Evolutionary conservation across 129 eudicot genomes (phyloP).

Genomic region (Glebionis coronaria): DNA sequence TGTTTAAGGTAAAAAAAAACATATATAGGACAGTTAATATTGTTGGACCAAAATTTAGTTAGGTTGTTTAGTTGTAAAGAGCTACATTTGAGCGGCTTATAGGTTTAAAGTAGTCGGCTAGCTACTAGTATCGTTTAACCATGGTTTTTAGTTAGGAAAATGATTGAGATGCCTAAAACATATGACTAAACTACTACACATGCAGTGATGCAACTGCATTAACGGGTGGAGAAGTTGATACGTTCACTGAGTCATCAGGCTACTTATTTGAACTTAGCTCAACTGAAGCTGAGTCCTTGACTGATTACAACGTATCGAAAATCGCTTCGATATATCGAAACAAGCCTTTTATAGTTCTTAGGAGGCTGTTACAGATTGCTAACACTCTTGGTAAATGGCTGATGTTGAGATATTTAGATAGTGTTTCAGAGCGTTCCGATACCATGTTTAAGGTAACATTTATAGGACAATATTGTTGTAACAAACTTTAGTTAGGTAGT

Average conservation of each 20-base stretch:
- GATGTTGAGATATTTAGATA: slow-evolving; percentile 61
- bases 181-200: too few species aligned
- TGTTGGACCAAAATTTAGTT: too few species aligned
- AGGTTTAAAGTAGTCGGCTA: too few species aligned
- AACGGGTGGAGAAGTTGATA: slow-evolving; percentile 47
- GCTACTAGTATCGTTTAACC: too few species aligned
- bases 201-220: slow-evolving; percentile 16
- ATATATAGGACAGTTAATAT: too few species aligned
- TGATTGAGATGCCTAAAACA: too few species aligned
- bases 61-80: too few species aligned
- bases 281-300: slow-evolving; percentile 67
- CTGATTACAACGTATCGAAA: slow-evolving; percentile 55
- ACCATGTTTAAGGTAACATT: slow-evolving; percentile 67
- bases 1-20: slow-evolving; percentile 72
- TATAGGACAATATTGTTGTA: too few species aligned
- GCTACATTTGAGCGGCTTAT: too few species aligned
- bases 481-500: too few species aligned
- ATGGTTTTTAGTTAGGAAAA: too few species aligned
- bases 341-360: slow-evolving; percentile 65
- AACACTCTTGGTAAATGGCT: slow-evolving; percentile 79
- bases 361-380: slow-evolving; percentile 71
- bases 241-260: slow-evolving; percentile 80
- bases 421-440: slow-evolving; percentile 57
- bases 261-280: slow-evolving; percentile 81
- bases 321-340: slow-evolving; percentile 55